A percentile compares a stretch with the other conserved stretches of the same genome.
Conservation (phyloP, 306 rosid species). For the Hippophae gyantsensis region DNA sequence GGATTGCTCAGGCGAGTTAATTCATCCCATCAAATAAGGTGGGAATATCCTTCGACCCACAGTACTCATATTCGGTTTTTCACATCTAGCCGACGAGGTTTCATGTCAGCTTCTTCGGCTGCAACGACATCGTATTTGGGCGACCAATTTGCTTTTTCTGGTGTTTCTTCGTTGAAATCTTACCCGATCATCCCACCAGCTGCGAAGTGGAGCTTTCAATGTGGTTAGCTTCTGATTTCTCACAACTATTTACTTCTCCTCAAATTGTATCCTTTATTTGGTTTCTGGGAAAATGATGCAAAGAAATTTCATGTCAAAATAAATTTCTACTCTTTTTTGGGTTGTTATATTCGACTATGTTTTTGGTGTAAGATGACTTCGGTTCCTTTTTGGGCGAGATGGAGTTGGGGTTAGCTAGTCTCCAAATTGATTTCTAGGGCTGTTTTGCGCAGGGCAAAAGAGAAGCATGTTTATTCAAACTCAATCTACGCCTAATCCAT, state of each 20-base stretch:
- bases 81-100: conserved; percentile 14
- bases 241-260: not conserved
- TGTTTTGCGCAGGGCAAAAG: conserved; percentile 41
- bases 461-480: conserved; percentile 62
- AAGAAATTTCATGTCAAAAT: not conserved
- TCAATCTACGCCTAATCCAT: conserved; percentile 61
- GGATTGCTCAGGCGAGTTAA: conserved; percentile 35
- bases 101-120: conserved; percentile 18
- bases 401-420: not conserved
- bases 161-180: conserved; percentile 15
- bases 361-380: not conserved
- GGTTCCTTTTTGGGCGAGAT: not conserved
- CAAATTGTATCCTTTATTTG: not conserved
- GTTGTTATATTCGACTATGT: not conserved
- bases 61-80: not conserved
- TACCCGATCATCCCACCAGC: conserved; percentile 14
- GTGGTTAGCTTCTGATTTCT: conserved; percentile 25
- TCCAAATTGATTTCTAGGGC: not conserved
- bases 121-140: conserved; percentile 22
- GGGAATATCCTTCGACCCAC: not conserved
- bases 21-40: conserved; percentile 12
- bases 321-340: not conserved
- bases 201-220: conserved; percentile 25
- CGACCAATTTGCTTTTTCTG: conserved; percentile 10
- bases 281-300: conserved; percentile 3